Evolutionary conservation across 2,329 filamentous ascomycete species (phyloP).

Genomic region (Talaromyces albobiverticillius): DNA sequence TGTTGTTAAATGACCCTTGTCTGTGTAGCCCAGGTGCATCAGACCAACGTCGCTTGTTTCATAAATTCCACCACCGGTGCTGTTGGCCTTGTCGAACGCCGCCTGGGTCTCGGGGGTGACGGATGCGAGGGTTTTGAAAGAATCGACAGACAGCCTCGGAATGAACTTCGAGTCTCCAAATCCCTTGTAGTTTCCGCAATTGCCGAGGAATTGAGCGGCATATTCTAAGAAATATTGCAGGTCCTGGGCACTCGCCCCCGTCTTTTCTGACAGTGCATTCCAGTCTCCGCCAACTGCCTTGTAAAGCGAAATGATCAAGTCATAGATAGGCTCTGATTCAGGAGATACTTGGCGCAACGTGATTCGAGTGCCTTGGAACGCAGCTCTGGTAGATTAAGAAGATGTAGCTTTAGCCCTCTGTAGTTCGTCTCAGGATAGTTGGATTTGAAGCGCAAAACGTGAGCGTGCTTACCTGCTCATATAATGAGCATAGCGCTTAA

Average conservation of each 20-base stretch:
- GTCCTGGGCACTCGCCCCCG: slow-evolving; percentile 62
- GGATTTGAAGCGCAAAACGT: background rate
- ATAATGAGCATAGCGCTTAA: slow-evolving; percentile 89
- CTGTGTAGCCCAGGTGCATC: slow-evolving; percentile 73
- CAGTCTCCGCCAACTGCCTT: slow-evolving; percentile 67
- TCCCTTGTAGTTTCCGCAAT: slow-evolving; percentile 81
- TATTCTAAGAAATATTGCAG: slow-evolving; percentile 72
- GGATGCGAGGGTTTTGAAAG: slow-evolving; percentile 63
- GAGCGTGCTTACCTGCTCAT: slow-evolving; percentile 65
- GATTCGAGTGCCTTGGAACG: slow-evolving; percentile 73
- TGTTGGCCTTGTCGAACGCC: slow-evolving; percentile 64
- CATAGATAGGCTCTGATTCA: slow-evolving; percentile 76
- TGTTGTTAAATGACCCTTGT: slow-evolving; percentile 72
- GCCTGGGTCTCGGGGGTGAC: slow-evolving; percentile 58
- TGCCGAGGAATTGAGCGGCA: slow-evolving; percentile 73
- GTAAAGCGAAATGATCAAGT: slow-evolving; percentile 73
- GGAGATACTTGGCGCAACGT: slow-evolving; percentile 78
- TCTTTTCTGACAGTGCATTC: slow-evolving; percentile 63
- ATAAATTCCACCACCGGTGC: slow-evolving; percentile 64
- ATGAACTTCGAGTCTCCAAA: slow-evolving; percentile 85
- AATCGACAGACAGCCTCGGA: slow-evolving; percentile 64
- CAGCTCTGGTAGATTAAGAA: slow-evolving; percentile 54
- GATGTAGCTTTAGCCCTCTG: slow-evolving; percentile 13
- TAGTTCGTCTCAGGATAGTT: background rate
- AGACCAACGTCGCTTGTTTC: slow-evolving; percentile 61